Base-by-base conservation (phyloP, 441 rosid species). In the Pelargonium citronellum region DNA sequence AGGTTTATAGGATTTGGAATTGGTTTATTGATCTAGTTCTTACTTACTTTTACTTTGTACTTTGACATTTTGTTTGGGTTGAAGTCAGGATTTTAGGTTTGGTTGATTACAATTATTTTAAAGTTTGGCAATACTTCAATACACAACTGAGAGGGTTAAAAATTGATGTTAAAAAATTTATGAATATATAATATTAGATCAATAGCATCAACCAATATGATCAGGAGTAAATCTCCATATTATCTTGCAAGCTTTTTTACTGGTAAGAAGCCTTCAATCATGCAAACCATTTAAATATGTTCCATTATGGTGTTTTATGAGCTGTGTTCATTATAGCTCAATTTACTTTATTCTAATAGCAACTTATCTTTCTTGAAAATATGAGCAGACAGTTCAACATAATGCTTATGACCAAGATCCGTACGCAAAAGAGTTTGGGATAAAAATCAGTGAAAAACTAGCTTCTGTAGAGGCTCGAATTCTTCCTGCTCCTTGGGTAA, bases 401-500 rank as follows among this genome's bases (percentile, higher is more conserved):
- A 94, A 94, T 74, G 86, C 89, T 2, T 94, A 91, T 78, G 85
- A 87, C 78, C 90, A 91, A 81, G 99, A 94, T 72, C 96, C 94
- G n/a, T 94, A 87, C 70, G 96, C 96, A 43, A 87, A 89, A 80
- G 99, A 91, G 81, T 94, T 94, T 72, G 99, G 94, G 60, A 80
- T 94, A 57, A 90, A 87, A 17, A 94, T 94, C 80, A 89, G 96
- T 46, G 96, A 90, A 71, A 94, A 89, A 78, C 76, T 89, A 73
- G 94, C 97, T 37, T 87, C 94, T 60, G 94, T 95, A 9, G 99
- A 95, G 72, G 99, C 99, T 66, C 84, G 99, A 37, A 91, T 95
- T 78, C 97, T 95, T 67, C 99, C 99, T 76, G 92, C 99, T 10
- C 97, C 99, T 16, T 90, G 97, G 99, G 99, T 95, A 90, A 79